Percentiles rank a stretch among this genome's conserved stretches.
Conservation (phyloP, 2,329 filamentous ascomycete genomes). For the Coniochaeta prunicola region DNA sequence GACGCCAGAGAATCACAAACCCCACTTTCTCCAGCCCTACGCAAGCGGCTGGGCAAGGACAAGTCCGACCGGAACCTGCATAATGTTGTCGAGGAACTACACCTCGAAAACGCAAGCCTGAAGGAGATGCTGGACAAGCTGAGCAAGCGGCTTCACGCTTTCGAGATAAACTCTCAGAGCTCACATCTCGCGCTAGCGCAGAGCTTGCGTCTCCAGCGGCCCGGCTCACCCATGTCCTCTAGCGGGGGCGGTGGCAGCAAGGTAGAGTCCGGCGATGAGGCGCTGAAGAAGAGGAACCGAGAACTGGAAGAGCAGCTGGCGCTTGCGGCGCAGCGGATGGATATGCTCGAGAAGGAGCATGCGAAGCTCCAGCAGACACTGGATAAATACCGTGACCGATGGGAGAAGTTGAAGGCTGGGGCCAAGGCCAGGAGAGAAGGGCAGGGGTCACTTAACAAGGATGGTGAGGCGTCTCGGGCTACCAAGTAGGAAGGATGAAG, state of each 20-base stretch:
- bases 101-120: conserved; percentile 79
- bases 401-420: conserved; percentile 54
- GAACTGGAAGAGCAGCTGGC: conserved; percentile 64
- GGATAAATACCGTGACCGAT: conserved; percentile 52
- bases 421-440: conserved; percentile 48
- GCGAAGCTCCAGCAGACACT: conserved; percentile 48
- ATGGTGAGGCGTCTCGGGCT: conserved; percentile 1
- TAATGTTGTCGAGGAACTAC: conserved; percentile 80
- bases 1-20: conserved; percentile 68
- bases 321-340: conserved; percentile 50
- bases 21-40: conserved; percentile 32
- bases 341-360: conserved; percentile 58
- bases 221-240: conserved; percentile 41
- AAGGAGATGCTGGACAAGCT: conserved; percentile 82
- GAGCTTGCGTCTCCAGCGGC: conserved; percentile 60
- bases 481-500: not conserved
- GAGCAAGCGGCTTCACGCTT: conserved; percentile 80
- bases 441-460: conserved; percentile 24
- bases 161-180: conserved; percentile 86
- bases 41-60: conserved; percentile 31
- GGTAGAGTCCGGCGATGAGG: conserved; percentile 33
- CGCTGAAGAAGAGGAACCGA: conserved; percentile 40
- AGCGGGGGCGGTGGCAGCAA: conserved; percentile 16
- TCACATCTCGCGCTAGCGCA: conserved; percentile 81
- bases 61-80: conserved; percentile 36